Base-by-base conservation (phyloP, 2,329 filamentous ascomycete species). In the Calonectria ilicicola region DNA sequence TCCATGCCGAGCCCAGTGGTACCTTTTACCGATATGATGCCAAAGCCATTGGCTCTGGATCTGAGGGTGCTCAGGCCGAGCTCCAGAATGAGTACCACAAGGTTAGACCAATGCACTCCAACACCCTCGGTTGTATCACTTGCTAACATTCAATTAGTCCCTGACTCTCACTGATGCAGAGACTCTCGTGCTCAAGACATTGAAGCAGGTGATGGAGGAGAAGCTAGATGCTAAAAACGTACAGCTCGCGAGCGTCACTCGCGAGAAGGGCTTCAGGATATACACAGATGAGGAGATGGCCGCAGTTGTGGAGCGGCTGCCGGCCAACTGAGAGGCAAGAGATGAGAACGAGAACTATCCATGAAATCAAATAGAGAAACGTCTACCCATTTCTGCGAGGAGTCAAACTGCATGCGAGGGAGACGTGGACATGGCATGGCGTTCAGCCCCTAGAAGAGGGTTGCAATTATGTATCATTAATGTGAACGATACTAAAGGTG, bases 201-300 rank as follows among this genome's bases (percentile, higher is more conserved):
- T 99, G 84, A 99, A 98, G 91, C 97, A 99, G 87, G 97, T 99
- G 79, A 99, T 99, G 97, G 97, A 99, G 87, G 97, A 99, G 92
- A 99, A 99, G 89, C 90, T 99, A 73, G 97, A 99, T 84, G 91
- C 95, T 76, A 99, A 99, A 91, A 99, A 99, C 83, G 97, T 99
- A 77, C 97, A 99, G 88, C 86, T 99, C 79, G 97, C 97, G 67
- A 98, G 96, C 83, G 97, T 99, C 70, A 99, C 97, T 75, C 98
- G 96, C 89, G 96, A 98, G 78, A 96, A 94, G 87, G 97, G 97
- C 69, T 99, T 99, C 90, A 93, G 95, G 87, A 98, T 99, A 92
- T 99, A 99, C 89, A 94, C 93, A 71, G 97, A 99, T 81, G 95
- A 96, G 82, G 96, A 98, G 88, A 99, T 99, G 97, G 94, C 94